Evolutionary conservation across 176 grass and related monocot species (phyloP), one percentile per base, ranked within the genome.

Genomic region (Juncus effusus): DNA sequence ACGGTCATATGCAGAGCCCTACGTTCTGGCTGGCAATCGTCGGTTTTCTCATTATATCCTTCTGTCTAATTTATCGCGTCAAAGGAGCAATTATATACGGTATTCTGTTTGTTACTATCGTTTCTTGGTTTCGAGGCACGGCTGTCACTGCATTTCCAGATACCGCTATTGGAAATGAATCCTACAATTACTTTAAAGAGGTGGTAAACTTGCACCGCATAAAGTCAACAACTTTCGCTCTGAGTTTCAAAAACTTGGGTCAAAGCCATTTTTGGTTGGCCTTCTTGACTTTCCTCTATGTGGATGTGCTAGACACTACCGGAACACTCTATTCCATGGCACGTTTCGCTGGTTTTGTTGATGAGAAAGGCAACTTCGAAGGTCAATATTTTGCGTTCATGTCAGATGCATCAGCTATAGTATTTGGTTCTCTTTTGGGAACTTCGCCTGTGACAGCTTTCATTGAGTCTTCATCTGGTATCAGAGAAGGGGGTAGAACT

Each of bases 241-340:
- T 87, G 37, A 76, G 61, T 61, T 91, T 91, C 73, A 49, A 14
- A 11, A 81, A 83, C 6, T 54, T 91, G 14, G 73, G 69, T 7
- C 62, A 76, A 39, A 74, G 80, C 8, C 40, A 38, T 47, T 75
- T 76, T 2, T 86, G 84, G 84, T 38, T 87, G 0, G 77, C 88
- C 14, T 12, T 91, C 6, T 10, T 81, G 3, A 91, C 88, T 10
- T 74, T 91, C 5, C 80, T 91, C 0, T 87, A 91, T 72, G 88
- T 87, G 11, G 88, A 91, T 60, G 60, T 91, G 2, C 73, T 91
- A 6, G 84, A 86, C 84, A 87, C 88, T 3, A 91, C 88, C 16
- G 70, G 80, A 10, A 78, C 84, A 16, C 79, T 91, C 76, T 91
- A 76, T 80, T 87, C 88, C 53, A 91, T 91, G 88, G 88, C 88